Percentiles rank a stretch among this genome's conserved stretches.
These are phyloP conservation scores for Ceratobasidium theobromae DNA, from an alignment of 1,284 basidiomycete genomes.

Conservation along the genomic window DNA sequence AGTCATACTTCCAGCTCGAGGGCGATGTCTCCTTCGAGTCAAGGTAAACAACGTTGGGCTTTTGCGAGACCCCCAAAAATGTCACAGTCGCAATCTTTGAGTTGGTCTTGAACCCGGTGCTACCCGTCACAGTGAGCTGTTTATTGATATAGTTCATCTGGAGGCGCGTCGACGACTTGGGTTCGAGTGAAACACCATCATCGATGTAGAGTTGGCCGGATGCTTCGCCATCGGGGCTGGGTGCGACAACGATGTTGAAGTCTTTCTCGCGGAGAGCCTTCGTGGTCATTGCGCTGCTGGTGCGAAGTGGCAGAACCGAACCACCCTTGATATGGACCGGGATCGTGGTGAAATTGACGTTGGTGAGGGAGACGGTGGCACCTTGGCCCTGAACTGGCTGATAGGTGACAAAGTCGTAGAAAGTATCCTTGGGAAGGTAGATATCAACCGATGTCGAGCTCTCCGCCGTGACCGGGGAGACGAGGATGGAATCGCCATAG, in stretches of 20 bases:
- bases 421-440: conserved; percentile 65
- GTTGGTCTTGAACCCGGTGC: conserved; percentile 49
- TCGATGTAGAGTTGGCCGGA: conserved; percentile 59
- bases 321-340: conserved; percentile 65
- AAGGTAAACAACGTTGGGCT: conserved; percentile 32
- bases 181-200: conserved; percentile 60
- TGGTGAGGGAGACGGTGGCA: conserved; percentile 49
- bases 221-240: conserved; percentile 52
- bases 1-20: conserved; percentile 31
- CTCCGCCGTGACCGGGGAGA: conserved; percentile 66
- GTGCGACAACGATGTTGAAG: conserved; percentile 65
- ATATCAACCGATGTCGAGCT: conserved; percentile 59
- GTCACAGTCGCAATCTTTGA: conserved; percentile 36
- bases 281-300: conserved; percentile 60
- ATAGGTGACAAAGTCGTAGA: conserved; percentile 63
- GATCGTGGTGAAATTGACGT: conserved; percentile 60
- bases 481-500: conserved; percentile 64
- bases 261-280: conserved; percentile 53
- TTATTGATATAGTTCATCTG: conserved; percentile 49
- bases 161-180: conserved; percentile 49
- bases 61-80: conserved; percentile 33
- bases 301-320: conserved; percentile 57
- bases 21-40: conserved; percentile 14
- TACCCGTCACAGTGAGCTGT: conserved; percentile 51
- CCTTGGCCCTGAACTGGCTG: conserved; percentile 52